Base-by-base conservation (phyloP, 306 rosid species). In the Cyamopsis tetragonoloba region DNA sequence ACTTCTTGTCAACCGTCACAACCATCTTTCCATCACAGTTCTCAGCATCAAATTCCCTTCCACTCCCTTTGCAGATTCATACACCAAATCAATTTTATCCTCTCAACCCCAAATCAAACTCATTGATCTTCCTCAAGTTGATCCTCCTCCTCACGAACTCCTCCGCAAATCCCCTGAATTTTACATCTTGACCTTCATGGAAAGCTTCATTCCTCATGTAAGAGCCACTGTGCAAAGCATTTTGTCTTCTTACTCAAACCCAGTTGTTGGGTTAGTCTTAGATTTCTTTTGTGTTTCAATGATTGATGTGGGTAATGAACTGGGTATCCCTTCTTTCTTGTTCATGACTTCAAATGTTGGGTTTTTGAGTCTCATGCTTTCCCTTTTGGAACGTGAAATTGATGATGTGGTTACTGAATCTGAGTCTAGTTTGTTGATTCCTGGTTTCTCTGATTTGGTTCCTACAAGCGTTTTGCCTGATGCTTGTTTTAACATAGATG, bases 241-340 rank as follows among this genome's bases (percentile, higher is more conserved):
- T 2, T 8, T 65, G 1, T 69, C 77, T 6, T 66, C 59, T 0
- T 7, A 11, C 24, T 68, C 84, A 23, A 27, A 22, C 50, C 70
- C 48, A 8, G 49, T 80, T 57, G 72, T 69, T 6, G 80, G 68
- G 2, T 62, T 88, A 68, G 83, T 87, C 31, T 75, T 87, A 41
- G 86, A 85, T 79, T 76, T 82, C 63, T 87, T 88, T 57, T 79
- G 79, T 28, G 4, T 85, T 50, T 43, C 82, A 14, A 63, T 85
- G 87, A 2, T 83, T 58, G 87, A 80, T 71, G 69, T 81, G 38
- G 90, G 74, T 51, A 62, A 61, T 5, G 84, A 85, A 50, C 31
- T 83, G 2, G 75, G 78, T 1, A 77, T 85, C 8, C 87, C 82
- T 35, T 79, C 87, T 50, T 85, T 79, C 48, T 8, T 83, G 34